Evolutionary conservation across 2,329 filamentous ascomycete genomes (phyloP).

Genomic region (Beauveria medogensis): DNA sequence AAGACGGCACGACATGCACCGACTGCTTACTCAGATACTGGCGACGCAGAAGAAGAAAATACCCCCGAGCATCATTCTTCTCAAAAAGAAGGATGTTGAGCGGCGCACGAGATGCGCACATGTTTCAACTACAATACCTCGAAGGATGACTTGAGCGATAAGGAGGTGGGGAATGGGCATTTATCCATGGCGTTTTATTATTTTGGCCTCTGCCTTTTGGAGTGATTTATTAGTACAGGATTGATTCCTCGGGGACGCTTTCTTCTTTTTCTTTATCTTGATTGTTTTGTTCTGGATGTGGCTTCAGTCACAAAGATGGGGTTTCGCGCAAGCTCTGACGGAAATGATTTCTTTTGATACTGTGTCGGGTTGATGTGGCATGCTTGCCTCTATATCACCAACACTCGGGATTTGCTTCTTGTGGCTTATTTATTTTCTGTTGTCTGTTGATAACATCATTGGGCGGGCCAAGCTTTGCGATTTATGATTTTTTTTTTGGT

Average conservation of each 20-base stretch:
- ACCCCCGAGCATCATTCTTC: not conserved
- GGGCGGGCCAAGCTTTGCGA: not conserved
- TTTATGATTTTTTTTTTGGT: not conserved
- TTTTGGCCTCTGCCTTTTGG: not conserved
- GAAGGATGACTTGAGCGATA: not conserved
- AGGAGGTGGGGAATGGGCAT: not conserved
- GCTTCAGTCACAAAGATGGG: not conserved
- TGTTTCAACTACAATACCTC: constrained; percentile 3
- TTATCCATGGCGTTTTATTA: not conserved
- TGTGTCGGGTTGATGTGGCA: not conserved
- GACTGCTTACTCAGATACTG: not conserved
- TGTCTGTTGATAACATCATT: not conserved
- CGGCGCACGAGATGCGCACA: not conserved
- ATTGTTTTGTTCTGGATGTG: not conserved
- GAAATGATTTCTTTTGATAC: not conserved
- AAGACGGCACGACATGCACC: not conserved
- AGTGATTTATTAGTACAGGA: not conserved
- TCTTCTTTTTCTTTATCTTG: not conserved
- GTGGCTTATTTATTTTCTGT: not conserved
- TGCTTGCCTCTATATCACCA: not conserved
- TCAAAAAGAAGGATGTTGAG: not conserved
- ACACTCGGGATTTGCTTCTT: not conserved
- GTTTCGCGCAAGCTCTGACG: not conserved
- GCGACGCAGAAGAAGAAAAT: not conserved
- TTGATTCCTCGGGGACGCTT: not conserved